Conservation (phyloP, 192 early-diverging fungal genomes). For the Coemansia biformis region DNA sequence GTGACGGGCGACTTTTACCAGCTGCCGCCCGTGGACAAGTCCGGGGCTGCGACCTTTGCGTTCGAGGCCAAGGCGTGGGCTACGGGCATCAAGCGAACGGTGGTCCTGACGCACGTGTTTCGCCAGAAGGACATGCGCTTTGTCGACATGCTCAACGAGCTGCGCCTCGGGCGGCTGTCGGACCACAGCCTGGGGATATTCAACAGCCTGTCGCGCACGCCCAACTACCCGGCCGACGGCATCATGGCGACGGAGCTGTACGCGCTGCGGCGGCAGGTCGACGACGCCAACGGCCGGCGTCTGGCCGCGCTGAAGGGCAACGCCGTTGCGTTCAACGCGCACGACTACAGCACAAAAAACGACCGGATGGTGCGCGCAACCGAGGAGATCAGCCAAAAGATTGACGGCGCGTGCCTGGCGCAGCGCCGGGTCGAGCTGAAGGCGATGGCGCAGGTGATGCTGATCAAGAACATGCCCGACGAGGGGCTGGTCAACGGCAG, state of each 20-base stretch:
- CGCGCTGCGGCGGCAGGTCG: slow-evolving; percentile 70
- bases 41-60: slow-evolving; percentile 51
- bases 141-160: slow-evolving; percentile 78
- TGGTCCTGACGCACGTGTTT: slow-evolving; percentile 74
- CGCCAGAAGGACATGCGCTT: slow-evolving; percentile 79
- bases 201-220: slow-evolving; percentile 45
- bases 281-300: slow-evolving; percentile 58
- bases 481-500: slow-evolving; percentile 71
- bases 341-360: slow-evolving; percentile 35
- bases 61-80: slow-evolving; percentile 63
- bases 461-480: slow-evolving; percentile 69
- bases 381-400: slow-evolving; percentile 25
- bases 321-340: slow-evolving; percentile 42
- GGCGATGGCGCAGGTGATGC: slow-evolving; percentile 77
- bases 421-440: slow-evolving; percentile 64
- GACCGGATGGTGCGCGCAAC: not conserved
- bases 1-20: slow-evolving; percentile 80
- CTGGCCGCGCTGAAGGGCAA: slow-evolving; percentile 55
- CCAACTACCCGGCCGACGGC: slow-evolving; percentile 54
- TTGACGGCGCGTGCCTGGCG: slow-evolving; percentile 33
- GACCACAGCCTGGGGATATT: slow-evolving; percentile 52
- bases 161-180: slow-evolving; percentile 69
- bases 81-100: slow-evolving; percentile 48
- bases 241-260: slow-evolving; percentile 71
- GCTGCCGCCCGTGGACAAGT: slow-evolving; percentile 63